Conservation (phyloP, 768 basidiomycete species). For the Asterophora parasitica region DNA sequence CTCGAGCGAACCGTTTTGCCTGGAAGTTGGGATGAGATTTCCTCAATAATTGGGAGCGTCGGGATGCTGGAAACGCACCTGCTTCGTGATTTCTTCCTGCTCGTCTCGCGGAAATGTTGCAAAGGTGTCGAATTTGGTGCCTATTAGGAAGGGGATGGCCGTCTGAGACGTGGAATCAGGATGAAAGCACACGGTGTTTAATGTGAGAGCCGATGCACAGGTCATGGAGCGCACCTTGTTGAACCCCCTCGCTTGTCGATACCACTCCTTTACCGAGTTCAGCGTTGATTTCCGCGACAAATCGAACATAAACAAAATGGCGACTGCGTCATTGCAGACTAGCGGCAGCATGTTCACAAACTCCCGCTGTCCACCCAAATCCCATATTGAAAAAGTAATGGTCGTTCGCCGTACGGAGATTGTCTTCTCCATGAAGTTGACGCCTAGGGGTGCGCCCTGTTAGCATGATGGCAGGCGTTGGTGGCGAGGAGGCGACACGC, state of each 20-base stretch:
- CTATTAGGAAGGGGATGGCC: conserved; percentile 96
- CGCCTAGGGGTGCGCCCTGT: conserved; percentile 43
- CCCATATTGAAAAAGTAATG: conserved; percentile 99
- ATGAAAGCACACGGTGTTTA: neutral
- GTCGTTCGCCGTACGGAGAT: conserved; percentile 97
- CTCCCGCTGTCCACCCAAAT: conserved; percentile 94
- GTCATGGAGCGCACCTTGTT: conserved; percentile 73
- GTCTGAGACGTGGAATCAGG: conserved; percentile 50
- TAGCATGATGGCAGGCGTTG: conserved; percentile 3
- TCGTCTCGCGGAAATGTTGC: conserved; percentile 94
- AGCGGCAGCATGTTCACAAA: conserved; percentile 99
- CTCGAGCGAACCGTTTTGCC: conserved; percentile 97
- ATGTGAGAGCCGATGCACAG: neutral
- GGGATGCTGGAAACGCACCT: conserved; percentile 44
- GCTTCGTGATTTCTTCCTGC: conserved; percentile 99
- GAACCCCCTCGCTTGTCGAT: conserved; percentile 96
- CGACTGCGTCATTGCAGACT: conserved; percentile 99
- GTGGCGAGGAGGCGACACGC: conserved; percentile 21
- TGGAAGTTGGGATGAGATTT: conserved; percentile 24
- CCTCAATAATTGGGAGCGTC: conserved; percentile 1
- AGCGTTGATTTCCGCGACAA: conserved; percentile 94
- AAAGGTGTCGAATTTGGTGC: conserved; percentile 98
- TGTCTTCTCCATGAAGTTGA: conserved; percentile 99
- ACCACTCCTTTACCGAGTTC: conserved; percentile 99
- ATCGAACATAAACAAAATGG: conserved; percentile 99